phyloP scores from a whole-genome alignment of 257 asterid genomes.

The Petrea volubilis region DNA sequence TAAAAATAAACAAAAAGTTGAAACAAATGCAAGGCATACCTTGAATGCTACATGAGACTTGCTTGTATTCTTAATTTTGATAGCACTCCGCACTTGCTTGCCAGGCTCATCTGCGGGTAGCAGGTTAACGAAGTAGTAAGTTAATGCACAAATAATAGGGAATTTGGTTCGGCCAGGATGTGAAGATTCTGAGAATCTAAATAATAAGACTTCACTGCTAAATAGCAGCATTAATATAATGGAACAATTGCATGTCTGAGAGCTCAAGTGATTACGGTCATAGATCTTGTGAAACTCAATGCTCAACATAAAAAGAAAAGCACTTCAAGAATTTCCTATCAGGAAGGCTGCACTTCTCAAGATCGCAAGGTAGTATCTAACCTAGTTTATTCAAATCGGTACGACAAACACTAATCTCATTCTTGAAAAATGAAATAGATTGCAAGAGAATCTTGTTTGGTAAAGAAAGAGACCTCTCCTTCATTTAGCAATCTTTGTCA shows the following conservation, averaged over 20 bases:
- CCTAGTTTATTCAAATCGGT: slow-evolving; percentile 1
- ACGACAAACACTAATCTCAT: neutral
- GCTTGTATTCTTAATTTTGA: slow-evolving; percentile 86
- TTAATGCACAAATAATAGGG: slow-evolving; percentile 2
- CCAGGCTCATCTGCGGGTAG: slow-evolving; percentile 83
- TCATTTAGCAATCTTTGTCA: neutral
- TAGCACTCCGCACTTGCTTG: slow-evolving; percentile 90
- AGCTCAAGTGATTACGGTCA: neutral
- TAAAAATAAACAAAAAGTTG: slow-evolving; percentile 1
- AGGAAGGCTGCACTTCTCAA: neutral
- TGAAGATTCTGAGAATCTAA: neutral
- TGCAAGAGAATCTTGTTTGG: neutral
- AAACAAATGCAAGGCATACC: slow-evolving; percentile 40
- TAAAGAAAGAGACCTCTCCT: neutral
- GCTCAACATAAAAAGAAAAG: slow-evolving; percentile 1
- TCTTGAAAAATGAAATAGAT: neutral
- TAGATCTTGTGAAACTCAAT: neutral
- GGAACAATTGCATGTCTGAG: slow-evolving; percentile 10
- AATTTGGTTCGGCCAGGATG: slow-evolving; percentile 13
- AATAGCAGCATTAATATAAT: neutral
- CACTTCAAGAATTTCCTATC: neutral
- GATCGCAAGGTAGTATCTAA: neutral
- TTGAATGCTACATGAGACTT: slow-evolving; percentile 93
- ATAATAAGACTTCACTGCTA: neutral
- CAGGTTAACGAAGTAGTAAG: neutral